Conservation (phyloP, 345 rosid species). For the Gossypium turneri region DNA sequence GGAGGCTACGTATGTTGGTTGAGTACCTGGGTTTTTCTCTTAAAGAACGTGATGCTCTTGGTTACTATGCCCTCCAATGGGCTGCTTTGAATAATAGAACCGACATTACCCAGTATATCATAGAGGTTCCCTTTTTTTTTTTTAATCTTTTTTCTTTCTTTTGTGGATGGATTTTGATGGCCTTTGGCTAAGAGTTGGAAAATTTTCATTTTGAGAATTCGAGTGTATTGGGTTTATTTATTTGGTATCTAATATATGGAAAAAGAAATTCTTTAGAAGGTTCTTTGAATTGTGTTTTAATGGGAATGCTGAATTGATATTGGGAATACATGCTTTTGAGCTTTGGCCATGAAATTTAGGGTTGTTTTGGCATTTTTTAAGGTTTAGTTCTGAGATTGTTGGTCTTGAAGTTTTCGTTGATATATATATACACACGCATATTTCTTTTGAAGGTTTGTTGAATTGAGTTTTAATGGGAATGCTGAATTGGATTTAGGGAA, state of each 20-base stretch:
- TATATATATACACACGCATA: too few species aligned
- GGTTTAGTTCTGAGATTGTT: too few species aligned
- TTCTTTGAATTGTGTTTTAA: neutral
- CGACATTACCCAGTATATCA: neutral
- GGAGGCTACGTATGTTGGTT: neutral
- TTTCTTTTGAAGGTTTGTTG: too few species aligned
- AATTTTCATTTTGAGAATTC: neutral
- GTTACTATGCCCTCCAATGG: neutral
- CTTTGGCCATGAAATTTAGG: too few species aligned
- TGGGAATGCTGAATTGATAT: neutral
- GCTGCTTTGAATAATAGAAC: neutral
- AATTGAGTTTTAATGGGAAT: too few species aligned
- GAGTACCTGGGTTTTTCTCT: neutral
- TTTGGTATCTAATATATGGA: neutral
- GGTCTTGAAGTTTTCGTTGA: too few species aligned
- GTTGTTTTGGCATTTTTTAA: too few species aligned
- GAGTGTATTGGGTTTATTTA: neutral
- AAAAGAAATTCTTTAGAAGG: neutral
- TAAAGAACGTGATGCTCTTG: neutral
- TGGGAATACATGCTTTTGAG: neutral
- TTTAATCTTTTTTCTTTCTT: neutral
- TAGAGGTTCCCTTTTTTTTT: neutral
- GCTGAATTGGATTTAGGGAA: too few species aligned
- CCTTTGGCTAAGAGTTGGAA: neutral
- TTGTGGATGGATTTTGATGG: neutral